A percentile compares a stretch with the other conserved stretches of the same genome.
phyloP scores from a whole-genome alignment of 2,329 filamentous ascomycete genomes.

The Meredithiella fracta region DNA sequence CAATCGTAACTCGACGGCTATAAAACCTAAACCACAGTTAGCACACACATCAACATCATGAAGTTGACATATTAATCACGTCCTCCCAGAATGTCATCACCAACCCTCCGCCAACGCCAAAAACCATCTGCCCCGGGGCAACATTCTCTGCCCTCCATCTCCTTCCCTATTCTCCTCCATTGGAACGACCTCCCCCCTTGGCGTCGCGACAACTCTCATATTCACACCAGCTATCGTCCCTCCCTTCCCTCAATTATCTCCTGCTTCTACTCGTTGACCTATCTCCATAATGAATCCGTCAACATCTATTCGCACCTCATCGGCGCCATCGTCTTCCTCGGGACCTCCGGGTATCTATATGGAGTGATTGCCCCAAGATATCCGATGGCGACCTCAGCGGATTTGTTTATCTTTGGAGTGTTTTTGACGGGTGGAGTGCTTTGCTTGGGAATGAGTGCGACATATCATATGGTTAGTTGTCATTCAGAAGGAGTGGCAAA shows the following conservation, averaged over 20 bases:
- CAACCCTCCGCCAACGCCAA: not conserved
- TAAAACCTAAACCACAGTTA: not conserved
- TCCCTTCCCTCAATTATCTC: constrained; percentile 31
- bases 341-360: constrained; percentile 37
- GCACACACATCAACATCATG: too few species aligned
- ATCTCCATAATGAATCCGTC: constrained; percentile 45
- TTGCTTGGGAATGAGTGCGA: constrained; percentile 67
- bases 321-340: constrained; percentile 44
- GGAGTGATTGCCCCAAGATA: constrained; percentile 47
- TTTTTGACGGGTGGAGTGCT: constrained; percentile 61
- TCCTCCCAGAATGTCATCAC: not conserved
- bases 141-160: not conserved
- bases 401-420: constrained; percentile 57
- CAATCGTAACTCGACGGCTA: not conserved
- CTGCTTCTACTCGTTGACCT: constrained; percentile 32
- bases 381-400: constrained; percentile 39
- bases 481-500: constrained; percentile 63
- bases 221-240: constrained; percentile 36
- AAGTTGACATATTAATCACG: not conserved
- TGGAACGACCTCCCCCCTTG: constrained; percentile 43
- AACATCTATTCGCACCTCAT: constrained; percentile 49
- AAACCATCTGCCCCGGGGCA: not conserved
- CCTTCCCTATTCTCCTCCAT: constrained; percentile 28
- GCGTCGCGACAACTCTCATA: constrained; percentile 44
- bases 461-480: constrained; percentile 71